phyloP scores from a whole-genome alignment of 495 filamentous ascomycete genomes.

The Penicillium desertorum region DNA sequence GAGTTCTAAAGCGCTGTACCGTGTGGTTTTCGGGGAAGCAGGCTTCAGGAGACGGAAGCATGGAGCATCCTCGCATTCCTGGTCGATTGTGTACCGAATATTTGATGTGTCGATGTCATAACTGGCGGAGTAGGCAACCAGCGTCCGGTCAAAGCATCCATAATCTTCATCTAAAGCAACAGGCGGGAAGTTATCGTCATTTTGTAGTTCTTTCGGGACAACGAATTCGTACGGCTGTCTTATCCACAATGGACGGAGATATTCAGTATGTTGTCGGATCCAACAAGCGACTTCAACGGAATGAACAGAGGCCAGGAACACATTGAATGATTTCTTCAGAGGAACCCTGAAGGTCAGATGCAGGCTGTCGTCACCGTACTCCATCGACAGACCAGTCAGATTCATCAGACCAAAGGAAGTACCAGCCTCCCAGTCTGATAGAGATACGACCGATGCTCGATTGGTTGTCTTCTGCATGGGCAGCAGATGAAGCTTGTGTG shows the following conservation, averaged over 20 bases:
- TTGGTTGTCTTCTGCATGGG: conserved; percentile 63
- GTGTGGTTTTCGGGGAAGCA: conserved; percentile 49
- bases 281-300: conserved; percentile 74
- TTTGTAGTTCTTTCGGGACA: conserved; percentile 58
- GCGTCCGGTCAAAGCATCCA: conserved; percentile 74
- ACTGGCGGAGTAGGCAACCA: conserved; percentile 82
- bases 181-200: conserved; percentile 63
- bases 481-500: conserved; percentile 78
- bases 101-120: conserved; percentile 72
- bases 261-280: conserved; percentile 70
- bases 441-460: conserved; percentile 55
- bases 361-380: conserved; percentile 78
- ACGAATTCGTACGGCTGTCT: conserved; percentile 63
- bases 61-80: conserved; percentile 75
- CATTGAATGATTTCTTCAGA: conserved; percentile 56
- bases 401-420: conserved; percentile 73
- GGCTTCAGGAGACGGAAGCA: conserved; percentile 79
- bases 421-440: conserved; percentile 49
- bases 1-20: conserved; percentile 73
- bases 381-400: conserved; percentile 64
- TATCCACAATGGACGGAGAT: conserved; percentile 82
- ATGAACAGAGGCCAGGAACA: conserved; percentile 77
- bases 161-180: conserved; percentile 69
- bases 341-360: conserved; percentile 79
- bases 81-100: conserved; percentile 74